Conservation (phyloP, 352 stramenopile genomes). For the Globisporangium emineosum region DNA sequence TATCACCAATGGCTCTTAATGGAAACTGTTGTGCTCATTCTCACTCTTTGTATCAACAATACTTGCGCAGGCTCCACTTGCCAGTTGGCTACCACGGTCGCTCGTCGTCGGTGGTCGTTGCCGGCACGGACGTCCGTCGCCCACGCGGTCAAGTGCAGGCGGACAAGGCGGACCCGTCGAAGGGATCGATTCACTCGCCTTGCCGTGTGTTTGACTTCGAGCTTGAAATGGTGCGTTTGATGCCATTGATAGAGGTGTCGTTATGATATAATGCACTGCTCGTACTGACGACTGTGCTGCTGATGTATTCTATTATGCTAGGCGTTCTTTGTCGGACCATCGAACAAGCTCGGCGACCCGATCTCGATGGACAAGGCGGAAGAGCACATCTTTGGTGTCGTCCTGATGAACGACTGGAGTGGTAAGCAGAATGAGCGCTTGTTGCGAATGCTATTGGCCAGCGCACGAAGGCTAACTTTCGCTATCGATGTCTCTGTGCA, state of each 20-base stretch:
- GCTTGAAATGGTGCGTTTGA: conserved; percentile 85
- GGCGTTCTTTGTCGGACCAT: conserved; percentile 91
- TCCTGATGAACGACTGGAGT: conserved; percentile 98
- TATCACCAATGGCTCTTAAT: too few relatives aligned
- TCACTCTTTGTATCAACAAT: not conserved
- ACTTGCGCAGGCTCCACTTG: conserved; percentile 83
- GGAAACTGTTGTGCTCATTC: not conserved
- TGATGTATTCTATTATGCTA: conserved; percentile 7
- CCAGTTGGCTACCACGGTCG: conserved; percentile 98
- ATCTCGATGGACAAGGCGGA: conserved; percentile 90
- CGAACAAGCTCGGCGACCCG: conserved; percentile 87
- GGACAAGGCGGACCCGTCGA: conserved; percentile 86
- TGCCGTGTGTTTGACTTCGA: conserved; percentile 96
- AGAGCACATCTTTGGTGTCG: conserved; percentile 95
- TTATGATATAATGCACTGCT: not conserved
- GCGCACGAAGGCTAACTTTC: not conserved
- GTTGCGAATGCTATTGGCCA: not conserved
- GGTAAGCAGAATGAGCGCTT: conserved; percentile 40
- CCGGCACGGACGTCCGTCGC: conserved; percentile 78
- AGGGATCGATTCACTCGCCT: conserved; percentile 89
- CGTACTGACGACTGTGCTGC: too few relatives aligned
- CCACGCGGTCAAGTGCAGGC: conserved; percentile 92
- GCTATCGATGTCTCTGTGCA: conserved; percentile 10
- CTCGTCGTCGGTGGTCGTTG: conserved; percentile 88
- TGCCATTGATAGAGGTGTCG: not conserved